Percentiles rank a stretch among this genome's conserved stretches.
Evolutionary conservation across 2,329 filamentous ascomycete genomes (phyloP).

Genomic region (Shiraia sp.): DNA sequence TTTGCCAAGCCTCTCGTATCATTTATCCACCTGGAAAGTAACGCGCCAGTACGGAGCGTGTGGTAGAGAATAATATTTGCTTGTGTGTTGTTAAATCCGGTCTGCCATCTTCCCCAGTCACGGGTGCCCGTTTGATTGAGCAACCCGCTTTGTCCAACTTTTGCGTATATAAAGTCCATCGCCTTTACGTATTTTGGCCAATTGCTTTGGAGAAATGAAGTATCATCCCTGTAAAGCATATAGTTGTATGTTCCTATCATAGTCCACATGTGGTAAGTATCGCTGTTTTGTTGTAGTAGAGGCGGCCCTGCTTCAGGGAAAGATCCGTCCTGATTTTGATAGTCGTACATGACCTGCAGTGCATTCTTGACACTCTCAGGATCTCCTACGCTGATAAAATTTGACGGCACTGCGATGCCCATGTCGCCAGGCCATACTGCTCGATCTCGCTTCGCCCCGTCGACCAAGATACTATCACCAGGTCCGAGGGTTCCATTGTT

Average conservation of each 20-base stretch:
- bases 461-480: slow-evolving; percentile 40
- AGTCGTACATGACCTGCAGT: slow-evolving; percentile 12
- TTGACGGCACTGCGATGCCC: slow-evolving; percentile 18
- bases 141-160: slow-evolving; percentile 46
- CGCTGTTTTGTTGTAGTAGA: slow-evolving; percentile 39
- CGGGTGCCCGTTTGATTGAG: slow-evolving; percentile 54
- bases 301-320: slow-evolving; percentile 48
- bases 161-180: slow-evolving; percentile 51
- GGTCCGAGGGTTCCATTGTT: slow-evolving; percentile 42
- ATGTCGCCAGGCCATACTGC: slow-evolving; percentile 41
- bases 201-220: slow-evolving; percentile 50
- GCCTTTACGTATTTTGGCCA: slow-evolving; percentile 56
- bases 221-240: slow-evolving; percentile 59
- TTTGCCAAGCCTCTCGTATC: slow-evolving; percentile 25
- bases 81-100: slow-evolving; percentile 55
- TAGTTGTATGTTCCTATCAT: slow-evolving; percentile 64
- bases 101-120: slow-evolving; percentile 55
- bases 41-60: slow-evolving; percentile 31
- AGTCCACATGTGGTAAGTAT: slow-evolving; percentile 53
- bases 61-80: slow-evolving; percentile 59
- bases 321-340: slow-evolving; percentile 30
- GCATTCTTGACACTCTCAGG: slow-evolving; percentile 17
- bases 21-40: slow-evolving; percentile 31
- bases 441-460: slow-evolving; percentile 47
- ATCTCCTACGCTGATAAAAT: slow-evolving; percentile 13